A percentile compares a stretch with the other conserved stretches of the same genome.
phyloP scores from a whole-genome alignment of 495 filamentous ascomycete genomes.

The Apiosordaria backusii region DNA sequence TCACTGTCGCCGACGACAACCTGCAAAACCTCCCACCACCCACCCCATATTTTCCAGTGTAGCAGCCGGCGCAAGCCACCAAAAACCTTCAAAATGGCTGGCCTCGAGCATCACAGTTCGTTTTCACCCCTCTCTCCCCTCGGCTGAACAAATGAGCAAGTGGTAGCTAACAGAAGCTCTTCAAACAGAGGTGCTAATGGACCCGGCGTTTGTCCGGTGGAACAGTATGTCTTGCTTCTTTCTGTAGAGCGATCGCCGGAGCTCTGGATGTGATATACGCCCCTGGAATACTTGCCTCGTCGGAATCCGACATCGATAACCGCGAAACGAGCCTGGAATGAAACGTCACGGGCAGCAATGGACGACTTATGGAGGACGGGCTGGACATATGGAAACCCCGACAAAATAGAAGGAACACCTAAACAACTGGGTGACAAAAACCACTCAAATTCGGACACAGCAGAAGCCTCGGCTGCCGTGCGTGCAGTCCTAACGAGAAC shows the following conservation, averaged over 20 bases:
- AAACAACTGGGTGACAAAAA: background rate
- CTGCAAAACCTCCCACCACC: background rate
- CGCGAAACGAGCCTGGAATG: background rate
- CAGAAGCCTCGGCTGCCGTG: no score
- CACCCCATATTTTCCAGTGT: slow-evolving; percentile 7
- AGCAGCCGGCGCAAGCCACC: background rate
- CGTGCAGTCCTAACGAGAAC: no score
- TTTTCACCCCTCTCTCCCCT: background rate
- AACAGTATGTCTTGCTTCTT: slow-evolving; percentile 53
- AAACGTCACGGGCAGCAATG: background rate
- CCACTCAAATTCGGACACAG: no score
- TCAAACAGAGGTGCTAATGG: slow-evolving; percentile 57
- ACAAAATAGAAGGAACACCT: background rate
- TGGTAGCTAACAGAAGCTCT: slow-evolving; percentile 25
- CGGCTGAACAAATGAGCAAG: background rate
- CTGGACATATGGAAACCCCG: background rate
- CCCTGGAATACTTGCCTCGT: background rate
- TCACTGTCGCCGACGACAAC: background rate
- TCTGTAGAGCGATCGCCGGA: background rate
- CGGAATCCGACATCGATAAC: background rate
- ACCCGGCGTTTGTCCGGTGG: slow-evolving; percentile 76
- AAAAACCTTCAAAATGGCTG: slow-evolving; percentile 41
- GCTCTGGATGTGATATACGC: background rate
- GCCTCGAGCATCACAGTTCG: slow-evolving; percentile 43
- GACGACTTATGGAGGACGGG: background rate